These are phyloP conservation scores for Carex myosuroides DNA, from an alignment of 176 grass and related monocot genomes.

Conservation along the genomic window DNA sequence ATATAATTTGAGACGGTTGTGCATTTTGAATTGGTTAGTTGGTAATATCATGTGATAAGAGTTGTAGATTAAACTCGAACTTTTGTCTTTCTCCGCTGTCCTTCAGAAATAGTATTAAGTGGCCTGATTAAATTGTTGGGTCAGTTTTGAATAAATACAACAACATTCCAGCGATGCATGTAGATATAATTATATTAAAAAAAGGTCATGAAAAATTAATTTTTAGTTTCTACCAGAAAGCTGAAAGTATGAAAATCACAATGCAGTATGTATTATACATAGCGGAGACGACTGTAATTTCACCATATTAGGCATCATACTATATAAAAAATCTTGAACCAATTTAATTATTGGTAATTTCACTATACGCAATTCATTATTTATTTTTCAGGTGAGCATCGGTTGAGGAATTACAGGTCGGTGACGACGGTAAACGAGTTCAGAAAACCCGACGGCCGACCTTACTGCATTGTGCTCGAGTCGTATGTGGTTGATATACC, in stretches of 20 bases:
- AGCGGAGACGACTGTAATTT: too few relatives aligned
- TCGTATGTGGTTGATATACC: slow-evolving; percentile 92
- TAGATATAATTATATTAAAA: neutral
- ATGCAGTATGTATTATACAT: neutral
- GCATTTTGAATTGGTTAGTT: neutral
- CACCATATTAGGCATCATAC: too few relatives aligned
- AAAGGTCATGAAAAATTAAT: neutral
- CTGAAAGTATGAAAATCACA: neutral
- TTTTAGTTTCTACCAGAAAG: neutral
- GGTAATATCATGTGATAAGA: neutral
- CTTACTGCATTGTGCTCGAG: slow-evolving; percentile 78
- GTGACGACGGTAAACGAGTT: slow-evolving; percentile 96
- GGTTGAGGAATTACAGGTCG: slow-evolving; percentile 87
- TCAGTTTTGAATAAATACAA: neutral
- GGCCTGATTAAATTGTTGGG: neutral
- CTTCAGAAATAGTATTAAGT: neutral
- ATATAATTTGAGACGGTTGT: neutral
- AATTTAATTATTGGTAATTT: neutral
- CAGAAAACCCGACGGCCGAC: neutral
- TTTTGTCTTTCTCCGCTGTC: neutral
- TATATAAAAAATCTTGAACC: neutral
- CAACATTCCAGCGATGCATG: neutral
- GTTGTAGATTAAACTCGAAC: neutral
- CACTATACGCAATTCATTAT: neutral
- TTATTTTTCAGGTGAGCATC: slow-evolving; percentile 46